Evolutionary conservation across 371 early-diverging fungal species (phyloP).

Genomic region (Entomophthora muscae): DNA sequence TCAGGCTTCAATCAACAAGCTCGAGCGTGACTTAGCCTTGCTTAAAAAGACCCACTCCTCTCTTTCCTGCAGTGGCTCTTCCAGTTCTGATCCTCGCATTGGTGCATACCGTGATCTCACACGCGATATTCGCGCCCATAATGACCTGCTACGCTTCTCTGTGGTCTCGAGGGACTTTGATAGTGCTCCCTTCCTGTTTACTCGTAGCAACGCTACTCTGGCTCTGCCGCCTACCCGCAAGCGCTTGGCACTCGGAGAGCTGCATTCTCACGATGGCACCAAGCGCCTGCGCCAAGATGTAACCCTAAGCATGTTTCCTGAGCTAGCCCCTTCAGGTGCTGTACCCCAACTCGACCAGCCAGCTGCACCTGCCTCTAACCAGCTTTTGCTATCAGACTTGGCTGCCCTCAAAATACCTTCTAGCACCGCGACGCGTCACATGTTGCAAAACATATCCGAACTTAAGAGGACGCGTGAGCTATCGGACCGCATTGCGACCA

Average conservation of each 20-base stretch:
- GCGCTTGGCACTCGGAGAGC: background rate
- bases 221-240: background rate
- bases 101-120: background rate
- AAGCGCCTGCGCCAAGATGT: background rate
- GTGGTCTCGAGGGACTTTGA: background rate
- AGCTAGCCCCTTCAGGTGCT: background rate
- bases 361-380: background rate
- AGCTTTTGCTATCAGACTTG: background rate
- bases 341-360: background rate
- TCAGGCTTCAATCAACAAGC: slow-evolving; percentile 2
- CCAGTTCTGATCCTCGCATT: background rate
- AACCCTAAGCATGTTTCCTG: background rate
- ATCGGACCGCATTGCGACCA: background rate
- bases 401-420: background rate
- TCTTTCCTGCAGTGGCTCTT: background rate
- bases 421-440: background rate
- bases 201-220: background rate
- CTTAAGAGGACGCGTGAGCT: background rate
- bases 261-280: background rate
- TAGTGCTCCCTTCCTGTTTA: background rate
- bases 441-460: background rate
- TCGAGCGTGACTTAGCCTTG: slow-evolving; percentile 8
- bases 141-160: background rate
- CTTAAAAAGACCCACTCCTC: background rate
- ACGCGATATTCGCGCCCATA: background rate